Base-by-base conservation (phyloP, 2,329 filamentous ascomycete genomes). In the Fonsecaea nubica region DNA sequence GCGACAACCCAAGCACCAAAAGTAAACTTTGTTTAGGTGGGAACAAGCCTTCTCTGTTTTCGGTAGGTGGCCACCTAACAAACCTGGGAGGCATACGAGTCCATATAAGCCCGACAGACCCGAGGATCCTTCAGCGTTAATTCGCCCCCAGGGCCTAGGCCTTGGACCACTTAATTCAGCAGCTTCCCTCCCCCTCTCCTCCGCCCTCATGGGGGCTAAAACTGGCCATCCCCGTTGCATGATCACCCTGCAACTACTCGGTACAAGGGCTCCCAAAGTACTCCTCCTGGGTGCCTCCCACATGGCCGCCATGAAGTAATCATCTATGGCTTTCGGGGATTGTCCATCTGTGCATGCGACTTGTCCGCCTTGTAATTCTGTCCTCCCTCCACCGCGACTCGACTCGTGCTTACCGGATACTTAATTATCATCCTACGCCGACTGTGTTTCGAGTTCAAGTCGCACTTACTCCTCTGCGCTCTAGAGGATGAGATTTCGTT, bases 31-130 rank as follows among this genome's bases (percentile, higher is more conserved):
- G 42, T 21, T 45, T 45, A 2, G 7, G 18, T 25, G 45, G 45
- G n/a, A 48, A 48, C 10, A 18, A 25, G 42, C n/a, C 21, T 18
- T 25, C 18, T 38, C 58, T 54, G 15, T 40, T 61, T 61, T 30
- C 33, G 58, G 58, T 40, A 61, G 45, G 42, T 61, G 15, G 12
- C 4, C 36, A 10, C 1, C 36, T 40, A 40, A 40, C 36, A 40
- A 10, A 40, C 12, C 36, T 40, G 42, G 42, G 18, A 52, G 8
- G 30, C 4, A 10, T 25, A 30, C 45, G 21, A 50, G 30, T 59
- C 40, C 57, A n/a, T 13, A 30, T 36, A 50, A 38, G 54, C 30
- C 50, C n/a, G n/a, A 18, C 12, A 35, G 3, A 38, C 12, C 36
- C 10, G 32, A 42, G 57, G 5, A 36, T n/a, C 13, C 21, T 58